Conservation (phyloP, 2,329 filamentous ascomycete species). For the Podosphaera leucotricha region DNA sequence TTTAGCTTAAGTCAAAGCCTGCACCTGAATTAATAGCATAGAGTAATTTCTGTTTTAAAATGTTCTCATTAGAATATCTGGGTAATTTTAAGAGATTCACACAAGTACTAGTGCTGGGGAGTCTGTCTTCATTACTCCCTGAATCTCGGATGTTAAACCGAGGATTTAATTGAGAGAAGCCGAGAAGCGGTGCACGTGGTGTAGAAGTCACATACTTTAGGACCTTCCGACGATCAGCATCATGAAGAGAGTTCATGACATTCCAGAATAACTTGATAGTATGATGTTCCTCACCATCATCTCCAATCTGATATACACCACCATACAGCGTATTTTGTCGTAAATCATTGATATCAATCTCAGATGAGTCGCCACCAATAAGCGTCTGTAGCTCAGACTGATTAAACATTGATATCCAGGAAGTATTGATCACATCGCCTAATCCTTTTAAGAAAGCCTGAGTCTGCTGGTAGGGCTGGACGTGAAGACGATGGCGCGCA, state of each 20-base stretch:
- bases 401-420: conserved; percentile 97
- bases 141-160: conserved; percentile 76
- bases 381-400: conserved; percentile 83
- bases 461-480: conserved; percentile 62
- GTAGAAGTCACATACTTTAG: conserved; percentile 93
- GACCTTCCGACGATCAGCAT: conserved; percentile 60
- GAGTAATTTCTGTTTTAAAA: conserved; percentile 55
- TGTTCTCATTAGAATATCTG: conserved; percentile 42
- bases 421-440: conserved; percentile 66
- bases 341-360: conserved; percentile 73
- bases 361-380: conserved; percentile 64
- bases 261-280: conserved; percentile 79
- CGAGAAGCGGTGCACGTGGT: conserved; percentile 67
- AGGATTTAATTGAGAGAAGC: conserved; percentile 68
- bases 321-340: conserved; percentile 67
- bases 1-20: conserved; percentile 51
- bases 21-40: conserved; percentile 80
- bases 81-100: conserved; percentile 88
- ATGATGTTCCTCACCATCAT: conserved; percentile 66
- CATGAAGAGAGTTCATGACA: conserved; percentile 53
- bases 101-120: conserved; percentile 89
- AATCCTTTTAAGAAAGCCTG: conserved; percentile 72
- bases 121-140: conserved; percentile 46
- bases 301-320: conserved; percentile 72
- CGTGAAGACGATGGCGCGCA: conserved; percentile 62